Conservation (phyloP, 208 protist species). For the Trypanosoma avium region DNA sequence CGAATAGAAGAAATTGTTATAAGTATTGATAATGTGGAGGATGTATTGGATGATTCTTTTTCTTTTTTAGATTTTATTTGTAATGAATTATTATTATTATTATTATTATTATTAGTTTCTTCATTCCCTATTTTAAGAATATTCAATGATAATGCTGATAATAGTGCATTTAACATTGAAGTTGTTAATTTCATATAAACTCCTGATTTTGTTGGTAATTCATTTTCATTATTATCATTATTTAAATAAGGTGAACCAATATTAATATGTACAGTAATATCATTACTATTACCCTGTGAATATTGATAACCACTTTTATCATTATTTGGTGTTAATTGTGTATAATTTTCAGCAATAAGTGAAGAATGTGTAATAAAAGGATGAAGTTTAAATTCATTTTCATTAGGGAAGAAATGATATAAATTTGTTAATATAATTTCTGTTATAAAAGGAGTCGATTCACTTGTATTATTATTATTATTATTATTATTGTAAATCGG, state of each 20-base stretch:
- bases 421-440: neutral
- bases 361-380: conserved; percentile 7
- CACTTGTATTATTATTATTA: neutral
- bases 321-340: conserved; percentile 7
- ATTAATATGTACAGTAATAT: conserved; percentile 7
- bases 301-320: conserved; percentile 22
- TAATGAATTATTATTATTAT: neutral
- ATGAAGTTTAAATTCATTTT: neutral
- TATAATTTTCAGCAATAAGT: conserved; percentile 13
- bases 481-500: neutral
- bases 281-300: neutral
- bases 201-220: too few species aligned
- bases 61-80: neutral
- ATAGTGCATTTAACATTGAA: too few species aligned
- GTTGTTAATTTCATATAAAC: too few species aligned
- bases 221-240: neutral
- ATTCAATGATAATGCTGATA: too few species aligned
- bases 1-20: conserved; percentile 15
- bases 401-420: neutral
- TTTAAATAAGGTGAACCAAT: conserved; percentile 1
- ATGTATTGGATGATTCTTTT: neutral
- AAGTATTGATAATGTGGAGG: neutral
- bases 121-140: too few species aligned
- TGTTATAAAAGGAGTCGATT: neutral
- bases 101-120: neutral